phyloP scores from a whole-genome alignment of 495 filamentous ascomycete genomes.

The Friedmanniomyces simplex region DNA sequence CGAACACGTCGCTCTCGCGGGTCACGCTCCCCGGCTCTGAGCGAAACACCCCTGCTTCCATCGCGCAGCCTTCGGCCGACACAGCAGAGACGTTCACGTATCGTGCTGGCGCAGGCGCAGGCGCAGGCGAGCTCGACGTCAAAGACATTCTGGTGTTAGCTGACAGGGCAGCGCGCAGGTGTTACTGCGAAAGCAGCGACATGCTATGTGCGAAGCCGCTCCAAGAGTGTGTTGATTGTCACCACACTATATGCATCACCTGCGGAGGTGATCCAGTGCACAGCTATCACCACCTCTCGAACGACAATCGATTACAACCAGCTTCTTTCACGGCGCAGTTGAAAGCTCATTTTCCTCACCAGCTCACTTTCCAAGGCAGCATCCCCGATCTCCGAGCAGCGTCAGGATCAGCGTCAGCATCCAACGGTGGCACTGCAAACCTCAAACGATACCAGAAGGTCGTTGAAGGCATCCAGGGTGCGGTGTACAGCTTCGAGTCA shows the following conservation, averaged over 20 bases:
- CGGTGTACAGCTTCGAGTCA: conserved; percentile 37
- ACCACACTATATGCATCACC: conserved; percentile 44
- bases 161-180: conserved; percentile 32
- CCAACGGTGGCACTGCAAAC: neutral
- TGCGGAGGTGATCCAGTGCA: conserved; percentile 51
- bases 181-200: conserved; percentile 48
- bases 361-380: conserved; percentile 19
- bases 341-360: conserved; percentile 13
- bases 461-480: conserved; percentile 27
- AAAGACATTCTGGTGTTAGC: neutral
- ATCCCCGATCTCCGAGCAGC: neutral
- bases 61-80: neutral
- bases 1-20: neutral
- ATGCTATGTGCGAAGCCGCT: conserved; percentile 32
- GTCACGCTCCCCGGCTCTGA: neutral
- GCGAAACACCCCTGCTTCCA: neutral
- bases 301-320: conserved; percentile 33
- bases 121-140: neutral
- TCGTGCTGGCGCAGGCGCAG: neutral
- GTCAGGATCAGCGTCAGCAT: neutral
- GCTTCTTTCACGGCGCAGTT: conserved; percentile 38
- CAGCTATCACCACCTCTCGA: conserved; percentile 30
- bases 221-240: conserved; percentile 42
- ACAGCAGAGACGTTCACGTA: neutral
- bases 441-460: conserved; percentile 25